Evolutionary conservation across 1,284 basidiomycete species (phyloP).

Genomic region (Albatrellus sp.): DNA sequence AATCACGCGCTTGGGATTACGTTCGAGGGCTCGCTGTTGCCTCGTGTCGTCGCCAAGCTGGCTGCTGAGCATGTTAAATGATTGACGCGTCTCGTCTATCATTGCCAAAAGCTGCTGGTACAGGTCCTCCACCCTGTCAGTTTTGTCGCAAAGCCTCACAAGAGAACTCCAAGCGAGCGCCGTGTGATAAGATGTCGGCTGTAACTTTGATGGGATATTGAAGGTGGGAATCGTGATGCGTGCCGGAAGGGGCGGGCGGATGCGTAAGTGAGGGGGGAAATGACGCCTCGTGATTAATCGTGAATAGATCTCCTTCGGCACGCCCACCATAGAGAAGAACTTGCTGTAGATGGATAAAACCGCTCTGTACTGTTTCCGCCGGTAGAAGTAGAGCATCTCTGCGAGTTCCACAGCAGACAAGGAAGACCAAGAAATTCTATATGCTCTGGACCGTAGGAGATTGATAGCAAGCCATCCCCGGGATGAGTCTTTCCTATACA

Average conservation of each 20-base stretch:
- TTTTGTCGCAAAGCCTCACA: constrained; percentile 9
- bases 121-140: neutral
- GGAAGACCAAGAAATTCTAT: constrained; percentile 4
- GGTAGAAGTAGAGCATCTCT: constrained; percentile 23
- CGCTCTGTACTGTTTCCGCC: constrained; percentile 11
- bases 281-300: constrained; percentile 4
- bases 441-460: constrained; percentile 13
- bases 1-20: neutral
- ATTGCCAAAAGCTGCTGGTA: neutral
- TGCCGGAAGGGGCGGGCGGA: neutral
- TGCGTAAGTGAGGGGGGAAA: neutral
- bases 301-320: constrained; percentile 16
- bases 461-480: constrained; percentile 4
- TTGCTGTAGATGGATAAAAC: constrained; percentile 18
- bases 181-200: constrained; percentile 22
- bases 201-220: constrained; percentile 16
- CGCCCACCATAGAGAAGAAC: constrained; percentile 22
- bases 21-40: neutral
- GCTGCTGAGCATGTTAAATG: neutral
- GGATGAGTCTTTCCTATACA: constrained; percentile 6
- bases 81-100: neutral
- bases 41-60: neutral
- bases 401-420: constrained; percentile 15
- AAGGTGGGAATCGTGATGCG: constrained; percentile 5
- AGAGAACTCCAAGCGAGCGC: constrained; percentile 26